These are phyloP conservation scores for Phytophthora boehmeriae DNA, from an alignment of 352 stramenopile species.

Conservation along the genomic window DNA sequence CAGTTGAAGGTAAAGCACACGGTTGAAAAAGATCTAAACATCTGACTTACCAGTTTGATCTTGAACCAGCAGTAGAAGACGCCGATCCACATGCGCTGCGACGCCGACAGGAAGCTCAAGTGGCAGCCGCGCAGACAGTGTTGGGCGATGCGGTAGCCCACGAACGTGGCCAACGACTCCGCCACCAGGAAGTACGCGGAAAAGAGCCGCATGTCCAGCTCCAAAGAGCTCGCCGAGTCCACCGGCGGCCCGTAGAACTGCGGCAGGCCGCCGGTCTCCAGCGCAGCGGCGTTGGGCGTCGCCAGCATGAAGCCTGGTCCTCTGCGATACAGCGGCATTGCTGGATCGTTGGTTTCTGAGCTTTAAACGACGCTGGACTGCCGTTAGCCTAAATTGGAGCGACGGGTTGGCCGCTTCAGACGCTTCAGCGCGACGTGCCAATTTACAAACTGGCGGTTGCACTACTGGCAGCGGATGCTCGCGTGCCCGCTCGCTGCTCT, in stretches of 20 bases:
- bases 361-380: neutral
- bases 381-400: no score
- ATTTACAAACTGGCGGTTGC: neutral
- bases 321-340: conserved; percentile 65
- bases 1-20: neutral
- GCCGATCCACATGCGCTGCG: conserved; percentile 70
- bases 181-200: conserved; percentile 80
- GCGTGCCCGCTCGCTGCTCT: neutral
- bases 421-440: neutral
- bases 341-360: neutral
- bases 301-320: conserved; percentile 55
- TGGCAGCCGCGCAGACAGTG: conserved; percentile 77
- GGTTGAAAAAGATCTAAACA: no score
- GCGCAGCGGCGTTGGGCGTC: conserved; percentile 14
- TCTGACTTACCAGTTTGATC: conserved; percentile 62
- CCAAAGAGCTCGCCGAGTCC: conserved; percentile 41
- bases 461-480: no score
- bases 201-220: conserved; percentile 75
- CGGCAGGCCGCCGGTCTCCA: conserved; percentile 43
- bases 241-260: conserved; percentile 57
- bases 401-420: neutral
- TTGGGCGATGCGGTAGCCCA: conserved; percentile 82
- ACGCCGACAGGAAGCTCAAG: conserved; percentile 64
- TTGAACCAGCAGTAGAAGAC: conserved; percentile 80
- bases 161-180: conserved; percentile 76